Conservation (phyloP, 257 asterid genomes). For the Marsdenia floribunda region DNA sequence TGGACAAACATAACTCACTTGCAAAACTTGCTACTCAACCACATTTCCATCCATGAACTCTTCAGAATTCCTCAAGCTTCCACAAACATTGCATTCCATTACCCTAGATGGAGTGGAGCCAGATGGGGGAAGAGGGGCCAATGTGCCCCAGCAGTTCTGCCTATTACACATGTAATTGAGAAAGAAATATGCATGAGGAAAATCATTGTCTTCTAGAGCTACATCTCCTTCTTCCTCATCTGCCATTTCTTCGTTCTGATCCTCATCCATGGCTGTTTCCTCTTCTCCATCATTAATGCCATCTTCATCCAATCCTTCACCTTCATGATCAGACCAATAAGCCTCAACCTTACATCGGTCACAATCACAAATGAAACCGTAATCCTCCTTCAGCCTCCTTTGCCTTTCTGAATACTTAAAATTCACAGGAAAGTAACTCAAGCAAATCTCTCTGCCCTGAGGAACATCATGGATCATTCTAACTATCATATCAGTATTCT, state of each 20-base stretch:
- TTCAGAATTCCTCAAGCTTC: constrained; percentile 50
- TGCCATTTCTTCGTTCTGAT: constrained; percentile 33
- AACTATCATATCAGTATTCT: constrained; percentile 53
- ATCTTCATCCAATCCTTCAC: constrained; percentile 37
- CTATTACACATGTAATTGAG: constrained; percentile 64
- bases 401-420: constrained; percentile 74
- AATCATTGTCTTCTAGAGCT: constrained; percentile 39
- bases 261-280: constrained; percentile 48
- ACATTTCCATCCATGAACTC: constrained; percentile 20
- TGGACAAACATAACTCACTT: constrained; percentile 3
- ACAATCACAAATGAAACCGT: constrained; percentile 73
- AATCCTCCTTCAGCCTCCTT: constrained; percentile 70
- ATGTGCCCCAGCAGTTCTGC: constrained; percentile 82
- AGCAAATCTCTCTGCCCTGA: constrained; percentile 65
- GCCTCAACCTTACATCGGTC: constrained; percentile 96
- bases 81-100: constrained; percentile 92
- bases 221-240: constrained; percentile 22
- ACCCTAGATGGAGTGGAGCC: constrained; percentile 34
- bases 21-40: constrained; percentile 19
- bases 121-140: constrained; percentile 76
- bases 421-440: constrained; percentile 93
- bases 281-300: constrained; percentile 15
- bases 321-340: constrained; percentile 81
- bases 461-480: constrained; percentile 79
- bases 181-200: constrained; percentile 90